These are phyloP conservation scores for Botryotinia calthae DNA, from an alignment of 2,329 filamentous ascomycete genomes.

Conservation along the genomic window DNA sequence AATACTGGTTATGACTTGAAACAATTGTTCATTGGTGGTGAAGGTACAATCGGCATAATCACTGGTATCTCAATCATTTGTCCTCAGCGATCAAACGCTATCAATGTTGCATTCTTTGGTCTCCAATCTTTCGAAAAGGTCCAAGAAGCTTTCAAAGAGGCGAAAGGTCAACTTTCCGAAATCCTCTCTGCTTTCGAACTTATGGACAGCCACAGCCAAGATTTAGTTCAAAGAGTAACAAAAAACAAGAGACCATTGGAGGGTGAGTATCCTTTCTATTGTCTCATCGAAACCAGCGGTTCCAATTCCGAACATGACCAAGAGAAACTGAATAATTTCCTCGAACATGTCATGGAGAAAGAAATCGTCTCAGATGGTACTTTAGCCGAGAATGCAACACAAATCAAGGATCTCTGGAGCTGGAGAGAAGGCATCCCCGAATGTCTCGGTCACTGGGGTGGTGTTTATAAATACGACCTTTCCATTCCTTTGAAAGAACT, in stretches of 20 bases:
- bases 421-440: constrained; percentile 95
- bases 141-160: constrained; percentile 80
- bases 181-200: constrained; percentile 97
- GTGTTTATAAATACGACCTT: constrained; percentile 97
- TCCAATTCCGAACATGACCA: constrained; percentile 92
- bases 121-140: constrained; percentile 88
- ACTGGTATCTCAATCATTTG: constrained; percentile 88
- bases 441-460: constrained; percentile 82
- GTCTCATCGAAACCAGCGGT: constrained; percentile 91
- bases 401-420: constrained; percentile 79
- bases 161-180: constrained; percentile 86
- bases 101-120: constrained; percentile 94
- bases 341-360: constrained; percentile 87
- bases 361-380: constrained; percentile 88
- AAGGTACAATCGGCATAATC: constrained; percentile 93
- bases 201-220: constrained; percentile 85
- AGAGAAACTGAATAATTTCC: constrained; percentile 84
- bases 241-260: constrained; percentile 79
- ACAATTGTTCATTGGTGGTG: constrained; percentile 92
- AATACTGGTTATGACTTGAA: constrained; percentile 98
- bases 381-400: constrained; percentile 89
- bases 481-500: constrained; percentile 88
- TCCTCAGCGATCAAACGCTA: constrained; percentile 79
- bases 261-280: constrained; percentile 87
- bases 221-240: constrained; percentile 70